Percentiles rank a stretch among this genome's conserved stretches.
Evolutionary conservation across 306 rosid species (phyloP).

Genomic region (Begonia masoniana): DNA sequence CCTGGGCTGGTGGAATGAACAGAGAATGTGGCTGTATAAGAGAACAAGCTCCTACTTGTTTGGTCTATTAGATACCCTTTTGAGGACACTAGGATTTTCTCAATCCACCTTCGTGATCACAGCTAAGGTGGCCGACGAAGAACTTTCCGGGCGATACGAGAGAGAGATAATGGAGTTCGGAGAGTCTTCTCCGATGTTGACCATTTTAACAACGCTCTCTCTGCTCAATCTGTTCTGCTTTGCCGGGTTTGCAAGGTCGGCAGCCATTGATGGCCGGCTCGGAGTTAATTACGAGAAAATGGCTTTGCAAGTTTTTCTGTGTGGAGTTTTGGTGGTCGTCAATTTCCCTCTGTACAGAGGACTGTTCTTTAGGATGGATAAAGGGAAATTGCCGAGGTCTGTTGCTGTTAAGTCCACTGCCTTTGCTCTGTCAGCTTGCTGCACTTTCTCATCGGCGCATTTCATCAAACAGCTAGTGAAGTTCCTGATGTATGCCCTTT

Average conservation of each 20-base stretch:
- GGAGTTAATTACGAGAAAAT: constrained; percentile 19
- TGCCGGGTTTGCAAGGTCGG: constrained; percentile 28
- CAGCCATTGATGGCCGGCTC: constrained; percentile 18
- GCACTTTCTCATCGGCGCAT: no score
- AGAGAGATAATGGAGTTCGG: constrained; percentile 82
- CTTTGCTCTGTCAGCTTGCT: constrained; percentile 17
- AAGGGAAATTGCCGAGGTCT: constrained; percentile 48
- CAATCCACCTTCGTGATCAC: constrained; percentile 42
- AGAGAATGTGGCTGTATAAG: constrained; percentile 69
- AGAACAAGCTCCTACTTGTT: constrained; percentile 56
- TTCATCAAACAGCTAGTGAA: no score
- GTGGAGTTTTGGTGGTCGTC: constrained; percentile 45
- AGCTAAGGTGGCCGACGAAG: constrained; percentile 52
- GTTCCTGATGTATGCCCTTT: no score
- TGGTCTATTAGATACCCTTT: constrained; percentile 38
- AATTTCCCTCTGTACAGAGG: constrained; percentile 57
- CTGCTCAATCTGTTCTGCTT: constrained; percentile 52
- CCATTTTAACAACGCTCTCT: constrained; percentile 43
- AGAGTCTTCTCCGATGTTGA: constrained; percentile 56
- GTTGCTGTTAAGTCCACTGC: constrained; percentile 34
- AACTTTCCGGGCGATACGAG: constrained; percentile 35
- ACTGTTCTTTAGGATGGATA: constrained; percentile 66
- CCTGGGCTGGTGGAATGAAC: constrained; percentile 83
- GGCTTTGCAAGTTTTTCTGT: constrained; percentile 39
- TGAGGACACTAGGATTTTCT: constrained; percentile 34